phyloP scores from a whole-genome alignment of 139 green algal species.

The Deuterostichococcus epilithicus region DNA sequence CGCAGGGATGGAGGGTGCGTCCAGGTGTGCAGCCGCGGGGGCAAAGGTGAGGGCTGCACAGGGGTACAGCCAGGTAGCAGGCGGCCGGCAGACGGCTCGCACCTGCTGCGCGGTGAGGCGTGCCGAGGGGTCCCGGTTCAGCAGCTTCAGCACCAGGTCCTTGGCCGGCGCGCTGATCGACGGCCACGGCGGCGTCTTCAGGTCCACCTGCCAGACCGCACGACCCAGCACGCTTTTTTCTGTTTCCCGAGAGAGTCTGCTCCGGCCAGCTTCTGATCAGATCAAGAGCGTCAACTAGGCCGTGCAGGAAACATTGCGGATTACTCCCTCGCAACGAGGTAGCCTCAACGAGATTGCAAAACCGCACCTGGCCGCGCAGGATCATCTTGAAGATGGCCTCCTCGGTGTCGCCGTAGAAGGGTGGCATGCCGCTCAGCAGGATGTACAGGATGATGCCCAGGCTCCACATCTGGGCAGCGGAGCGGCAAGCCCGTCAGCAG shows the following conservation, averaged over 20 bases:
- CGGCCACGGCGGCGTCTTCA: conserved; percentile 40
- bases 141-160: conserved; percentile 40
- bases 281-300: background rate
- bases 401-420: conserved; percentile 84
- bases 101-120: conserved; percentile 23
- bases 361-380: conserved; percentile 1
- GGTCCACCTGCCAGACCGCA: conserved; percentile 28
- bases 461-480: conserved; percentile 78
- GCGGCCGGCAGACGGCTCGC: background rate
- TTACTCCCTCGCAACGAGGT: background rate
- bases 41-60: no score
- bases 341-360: no score
- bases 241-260: no score
- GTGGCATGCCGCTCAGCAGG: conserved; percentile 79
- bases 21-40: no score
- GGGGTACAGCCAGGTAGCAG: background rate
- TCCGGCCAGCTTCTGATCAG: background rate
- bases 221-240: background rate
- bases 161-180: conserved; percentile 20
- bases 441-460: conserved; percentile 91
- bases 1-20: no score
- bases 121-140: conserved; percentile 26
- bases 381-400: conserved; percentile 70
- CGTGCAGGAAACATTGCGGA: background rate
- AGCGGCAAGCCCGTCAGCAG: background rate